A percentile compares a stretch with the other conserved stretches of the same genome.
Conservation (phyloP, 331 rosid species). For the Ulmus americana region DNA sequence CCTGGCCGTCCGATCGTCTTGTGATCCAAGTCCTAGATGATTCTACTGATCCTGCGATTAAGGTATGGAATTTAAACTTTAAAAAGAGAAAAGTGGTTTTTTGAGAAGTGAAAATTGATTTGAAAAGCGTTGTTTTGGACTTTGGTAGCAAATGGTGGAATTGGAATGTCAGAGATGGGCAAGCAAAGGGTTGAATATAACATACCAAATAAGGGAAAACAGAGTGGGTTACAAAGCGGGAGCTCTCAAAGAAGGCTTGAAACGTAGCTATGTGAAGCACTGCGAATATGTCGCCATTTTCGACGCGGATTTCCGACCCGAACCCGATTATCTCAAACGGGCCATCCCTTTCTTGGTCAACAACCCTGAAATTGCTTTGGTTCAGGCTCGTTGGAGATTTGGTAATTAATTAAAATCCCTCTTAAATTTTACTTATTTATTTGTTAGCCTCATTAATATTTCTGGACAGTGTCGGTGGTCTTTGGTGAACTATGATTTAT, state of each 20-base stretch:
- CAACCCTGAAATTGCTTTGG: constrained; percentile 67
- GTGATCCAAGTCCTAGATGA: constrained; percentile 93
- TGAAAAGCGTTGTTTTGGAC: too few species aligned
- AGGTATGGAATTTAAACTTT: constrained; percentile 33
- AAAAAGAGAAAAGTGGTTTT: too few species aligned
- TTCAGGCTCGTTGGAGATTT: constrained; percentile 92
- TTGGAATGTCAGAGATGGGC: constrained; percentile 89
- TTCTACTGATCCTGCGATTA: constrained; percentile 70
- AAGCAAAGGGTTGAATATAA: constrained; percentile 67
- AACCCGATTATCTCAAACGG: constrained; percentile 68
- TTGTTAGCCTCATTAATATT: neutral
- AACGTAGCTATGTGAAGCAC: constrained; percentile 70
- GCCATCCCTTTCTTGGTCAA: constrained; percentile 73
- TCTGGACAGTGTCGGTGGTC: constrained; percentile 37
- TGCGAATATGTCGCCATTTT: constrained; percentile 79
- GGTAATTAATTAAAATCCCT: constrained; percentile 35
- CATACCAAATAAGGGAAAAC: constrained; percentile 82
- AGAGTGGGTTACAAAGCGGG: constrained; percentile 82
- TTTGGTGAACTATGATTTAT: neutral
- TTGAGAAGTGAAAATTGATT: too few species aligned
- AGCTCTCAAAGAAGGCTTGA: constrained; percentile 75
- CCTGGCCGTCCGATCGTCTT: constrained; percentile 88
- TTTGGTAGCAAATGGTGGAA: constrained; percentile 81
- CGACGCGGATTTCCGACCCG: constrained; percentile 83
- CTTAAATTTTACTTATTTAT: neutral